Base-by-base conservation (phyloP, 805 yeast species). In the Kodamaea sagamina region DNA sequence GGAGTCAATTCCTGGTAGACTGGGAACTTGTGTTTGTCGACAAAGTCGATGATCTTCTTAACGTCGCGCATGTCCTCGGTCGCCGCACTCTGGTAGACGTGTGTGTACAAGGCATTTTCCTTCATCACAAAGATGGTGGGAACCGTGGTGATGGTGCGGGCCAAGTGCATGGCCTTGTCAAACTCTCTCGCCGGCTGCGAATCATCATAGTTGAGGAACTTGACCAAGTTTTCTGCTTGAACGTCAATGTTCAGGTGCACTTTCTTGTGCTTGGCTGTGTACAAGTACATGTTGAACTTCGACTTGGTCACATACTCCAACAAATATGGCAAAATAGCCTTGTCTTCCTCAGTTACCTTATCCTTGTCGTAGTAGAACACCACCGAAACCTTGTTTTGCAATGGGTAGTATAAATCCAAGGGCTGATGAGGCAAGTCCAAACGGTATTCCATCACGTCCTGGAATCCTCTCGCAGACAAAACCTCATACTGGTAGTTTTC, bases 81-180 rank as follows among this genome's bases (percentile, higher is more conserved):
- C 0, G 82, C 81, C 61, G 78, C 80, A 43, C 78, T 80, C 50
- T 78, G 85, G 49, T 61, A 82, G 4, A 82, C 73, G 4, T 67
- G 63, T 0, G 86, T 74, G 24, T 75, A 54, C 43, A 78, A 56
- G 10, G 79, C 66, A 41, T 77, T 75, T 42, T 84, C 84, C 51
- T 78, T 82, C 58, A 82, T 76, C 16, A 83, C 65, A 22, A 81
- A 62, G 13, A 86, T 52, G 11, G 86, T 79, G 2, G 95, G 95
- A 26, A 68, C 68, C 6, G 82, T 71, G 0, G 89, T 72, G 18
- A 81, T 58, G 1, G 83, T 69, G 19, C 78, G 75, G 17, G 84
- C 68, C 12, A 70, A 59, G 47, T 68, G 71, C 66, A 75, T 58
- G 13, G 72, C 74, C 40, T 72, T 68, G 55, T 79, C 68, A 48